Conservation (phyloP, 163 green algal species). For the Chlamydomonas reinhardtii region DNA sequence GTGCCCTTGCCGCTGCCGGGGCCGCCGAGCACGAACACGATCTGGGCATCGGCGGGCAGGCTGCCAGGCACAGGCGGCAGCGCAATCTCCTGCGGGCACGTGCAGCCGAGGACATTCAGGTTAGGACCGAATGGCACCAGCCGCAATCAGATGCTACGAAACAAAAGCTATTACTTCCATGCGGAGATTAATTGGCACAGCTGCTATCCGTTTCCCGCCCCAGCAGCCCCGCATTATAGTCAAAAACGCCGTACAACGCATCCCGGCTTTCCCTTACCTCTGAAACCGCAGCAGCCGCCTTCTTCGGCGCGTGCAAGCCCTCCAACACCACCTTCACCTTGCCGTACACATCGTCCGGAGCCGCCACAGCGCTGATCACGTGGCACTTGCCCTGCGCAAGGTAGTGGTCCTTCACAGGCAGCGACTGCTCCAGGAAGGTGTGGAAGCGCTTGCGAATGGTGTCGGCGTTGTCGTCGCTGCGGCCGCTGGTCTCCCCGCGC, state of each 20-base stretch:
- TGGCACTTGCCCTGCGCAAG: constrained; percentile 55
- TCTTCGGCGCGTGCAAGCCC: background rate
- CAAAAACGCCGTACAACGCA: background rate
- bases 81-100: constrained; percentile 21
- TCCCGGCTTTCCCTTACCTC: background rate
- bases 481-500: constrained; percentile 69
- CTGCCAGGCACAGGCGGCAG: constrained; percentile 37
- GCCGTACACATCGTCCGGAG: constrained; percentile 46
- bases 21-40: constrained; percentile 80
- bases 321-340: constrained; percentile 51
- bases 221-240: too few relatives aligned
- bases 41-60: constrained; percentile 53
- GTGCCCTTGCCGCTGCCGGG: constrained; percentile 86
- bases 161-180: too few relatives aligned
- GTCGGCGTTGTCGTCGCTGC: constrained; percentile 82
- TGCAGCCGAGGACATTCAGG: too few relatives aligned
- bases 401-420: constrained; percentile 71
- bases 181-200: too few relatives aligned
- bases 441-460: constrained; percentile 81
- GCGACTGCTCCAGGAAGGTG: constrained; percentile 69
- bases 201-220: too few relatives aligned
- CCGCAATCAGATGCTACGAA: too few relatives aligned
- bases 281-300: background rate
- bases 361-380: constrained; percentile 46
- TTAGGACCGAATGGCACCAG: too few relatives aligned